Conservation (phyloP, 2,329 filamentous ascomycete genomes). For the Talaromyces sp. region DNA sequence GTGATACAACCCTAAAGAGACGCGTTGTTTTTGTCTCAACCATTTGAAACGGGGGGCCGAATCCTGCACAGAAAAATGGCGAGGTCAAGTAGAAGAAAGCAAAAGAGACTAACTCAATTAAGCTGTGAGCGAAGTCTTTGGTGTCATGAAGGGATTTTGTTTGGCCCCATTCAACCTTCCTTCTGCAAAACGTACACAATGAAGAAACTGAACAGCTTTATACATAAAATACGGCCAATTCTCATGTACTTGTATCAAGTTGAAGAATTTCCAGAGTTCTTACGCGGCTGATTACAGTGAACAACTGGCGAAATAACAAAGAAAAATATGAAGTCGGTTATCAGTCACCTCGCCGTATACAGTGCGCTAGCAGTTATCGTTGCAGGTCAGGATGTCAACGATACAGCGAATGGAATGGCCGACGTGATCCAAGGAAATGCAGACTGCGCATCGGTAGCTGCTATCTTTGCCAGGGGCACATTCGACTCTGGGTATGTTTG, state of each 20-base stretch:
- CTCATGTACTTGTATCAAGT: neutral
- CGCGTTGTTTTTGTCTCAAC: neutral
- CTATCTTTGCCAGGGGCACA: neutral
- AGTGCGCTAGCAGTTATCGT: neutral
- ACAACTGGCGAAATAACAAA: neutral
- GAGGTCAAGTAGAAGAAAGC: neutral
- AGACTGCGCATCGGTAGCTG: neutral
- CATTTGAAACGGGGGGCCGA: neutral
- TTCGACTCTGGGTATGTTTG: conserved; percentile 2
- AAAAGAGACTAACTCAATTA: neutral
- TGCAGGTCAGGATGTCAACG: neutral
- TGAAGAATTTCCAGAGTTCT: neutral
- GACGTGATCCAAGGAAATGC: neutral
- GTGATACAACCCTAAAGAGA: neutral
- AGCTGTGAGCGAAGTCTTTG: neutral
- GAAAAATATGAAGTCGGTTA: neutral
- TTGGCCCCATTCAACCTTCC: neutral
- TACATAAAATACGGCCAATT: neutral
- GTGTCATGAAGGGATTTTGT: neutral
- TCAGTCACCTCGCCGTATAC: neutral
- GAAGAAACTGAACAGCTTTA: neutral
- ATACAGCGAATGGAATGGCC: neutral
- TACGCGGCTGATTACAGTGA: neutral
- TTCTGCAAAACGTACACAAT: neutral
- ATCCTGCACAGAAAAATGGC: neutral